Base-by-base conservation (phyloP, 768 basidiomycete genomes). In the Hortiboletus flavorubellus region DNA sequence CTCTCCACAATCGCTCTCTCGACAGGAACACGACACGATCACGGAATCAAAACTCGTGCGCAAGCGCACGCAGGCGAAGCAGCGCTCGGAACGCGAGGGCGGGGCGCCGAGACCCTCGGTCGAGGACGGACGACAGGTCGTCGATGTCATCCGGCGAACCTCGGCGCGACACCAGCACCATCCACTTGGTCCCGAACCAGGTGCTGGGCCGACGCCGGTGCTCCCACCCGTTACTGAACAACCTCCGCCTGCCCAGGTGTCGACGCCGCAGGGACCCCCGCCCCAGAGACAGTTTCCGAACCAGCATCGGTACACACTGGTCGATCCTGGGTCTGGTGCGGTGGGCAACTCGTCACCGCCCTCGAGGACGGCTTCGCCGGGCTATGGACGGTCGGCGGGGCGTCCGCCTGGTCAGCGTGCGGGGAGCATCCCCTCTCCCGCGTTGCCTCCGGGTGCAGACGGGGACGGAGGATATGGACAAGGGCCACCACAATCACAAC, bases 11-110 rank as follows among this genome's bases (percentile, higher is more conserved):
- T 69, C 83, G 0, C 78, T 98, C 18, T 88, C 89, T 1, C 77
- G 93, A 18, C 76, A 82, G 52, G 89, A 96, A 59, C 93, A 97
- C 73, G 85, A 94, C 56, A 73, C 72, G 0, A 80, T 91, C 58
- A 89, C 93, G 8, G 87, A 93, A 64, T 74, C 72, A 50, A 93
- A 85, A 53, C 83, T 98, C 43, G 87, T 95, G 8, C 79, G 95
- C 1, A 89, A 85, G 58, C 83, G 92, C 15, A 97, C 93, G 0
- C 78, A 74, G 73, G 94, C 80, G 51, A 82, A 83, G 58, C 75
- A 85, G 62, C 75, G 85, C 23, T 81, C 82, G 38, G 59, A 67
- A 59, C 55, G 64, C 53, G 68, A 67, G 11, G 30, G 65, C 2
- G 48, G 45, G 8, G 21, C 12, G 1, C 29, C 59, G 4, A 53